Conservation (phyloP, 208 protist species). For the Leishmania martiniquensis region DNA sequence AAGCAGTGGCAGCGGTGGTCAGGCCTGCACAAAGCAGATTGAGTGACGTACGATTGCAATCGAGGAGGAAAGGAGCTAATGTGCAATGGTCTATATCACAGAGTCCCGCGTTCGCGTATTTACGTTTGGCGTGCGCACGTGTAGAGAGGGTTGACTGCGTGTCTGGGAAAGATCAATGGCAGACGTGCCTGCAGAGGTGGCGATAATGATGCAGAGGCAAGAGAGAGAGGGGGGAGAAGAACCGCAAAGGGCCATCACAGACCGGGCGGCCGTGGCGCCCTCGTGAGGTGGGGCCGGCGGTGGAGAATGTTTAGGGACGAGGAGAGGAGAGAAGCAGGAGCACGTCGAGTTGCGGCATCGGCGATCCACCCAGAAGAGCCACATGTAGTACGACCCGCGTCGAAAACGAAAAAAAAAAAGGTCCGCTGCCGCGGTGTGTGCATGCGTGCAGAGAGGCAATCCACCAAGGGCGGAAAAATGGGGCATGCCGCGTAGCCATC, state of each 20-base stretch:
- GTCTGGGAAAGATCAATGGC: no score
- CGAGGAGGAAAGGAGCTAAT: background rate
- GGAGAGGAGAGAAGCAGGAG: background rate
- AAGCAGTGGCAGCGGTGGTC: background rate
- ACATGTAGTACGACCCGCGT: background rate
- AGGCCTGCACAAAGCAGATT: background rate
- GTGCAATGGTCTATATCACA: background rate
- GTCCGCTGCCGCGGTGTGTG: background rate
- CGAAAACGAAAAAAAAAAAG: background rate
- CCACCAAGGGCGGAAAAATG: no score
- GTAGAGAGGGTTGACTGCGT: no score
- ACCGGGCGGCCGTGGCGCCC: background rate
- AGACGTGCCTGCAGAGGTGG: background rate
- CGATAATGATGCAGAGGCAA: background rate
- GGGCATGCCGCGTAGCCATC: no score
- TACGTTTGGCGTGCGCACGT: background rate
- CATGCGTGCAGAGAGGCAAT: background rate
- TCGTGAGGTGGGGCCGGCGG: background rate
- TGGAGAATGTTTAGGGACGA: background rate
- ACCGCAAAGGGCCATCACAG: background rate
- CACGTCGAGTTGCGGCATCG: background rate
- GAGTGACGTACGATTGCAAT: background rate
- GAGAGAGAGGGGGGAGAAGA: background rate
- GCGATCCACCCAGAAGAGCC: background rate
- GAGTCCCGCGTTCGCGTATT: background rate